Percentiles rank a stretch among this genome's conserved stretches.
These are phyloP conservation scores for Ophiobolus disseminans DNA, from an alignment of 2,329 filamentous ascomycete genomes.

Conservation along the genomic window DNA sequence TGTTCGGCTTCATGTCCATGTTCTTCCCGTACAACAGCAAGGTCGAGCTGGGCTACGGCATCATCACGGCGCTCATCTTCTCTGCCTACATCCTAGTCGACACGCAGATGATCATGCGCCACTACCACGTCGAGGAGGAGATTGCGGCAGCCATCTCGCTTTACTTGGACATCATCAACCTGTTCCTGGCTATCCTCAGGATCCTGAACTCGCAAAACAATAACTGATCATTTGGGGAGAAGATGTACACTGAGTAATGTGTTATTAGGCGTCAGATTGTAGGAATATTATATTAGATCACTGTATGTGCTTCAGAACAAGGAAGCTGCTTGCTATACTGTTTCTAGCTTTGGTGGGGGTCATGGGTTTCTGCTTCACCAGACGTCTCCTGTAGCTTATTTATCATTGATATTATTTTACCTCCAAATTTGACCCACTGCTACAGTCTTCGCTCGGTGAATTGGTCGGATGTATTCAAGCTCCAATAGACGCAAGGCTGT, in stretches of 20 bases:
- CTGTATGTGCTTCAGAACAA: neutral
- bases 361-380: no score
- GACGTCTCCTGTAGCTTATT: no score
- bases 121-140: constrained; percentile 98
- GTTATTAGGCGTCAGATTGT: neutral
- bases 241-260: neutral
- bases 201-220: constrained; percentile 96
- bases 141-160: constrained; percentile 94
- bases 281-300: neutral
- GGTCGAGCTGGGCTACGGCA: constrained; percentile 84
- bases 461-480: no score
- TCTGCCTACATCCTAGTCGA: constrained; percentile 94
- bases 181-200: constrained; percentile 93
- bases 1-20: constrained; percentile 90
- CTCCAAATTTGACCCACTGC: no score
- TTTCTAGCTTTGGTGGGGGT: neutral
- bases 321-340: neutral
- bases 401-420: no score
- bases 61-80: constrained; percentile 84
- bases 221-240: constrained; percentile 65
- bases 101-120: constrained; percentile 92
- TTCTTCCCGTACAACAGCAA: constrained; percentile 88
- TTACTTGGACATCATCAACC: constrained; percentile 95
- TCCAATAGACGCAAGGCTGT: neutral
- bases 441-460: no score